Conservation (phyloP, 257 asterid genomes). For the Nicotiana tabacum region DNA sequence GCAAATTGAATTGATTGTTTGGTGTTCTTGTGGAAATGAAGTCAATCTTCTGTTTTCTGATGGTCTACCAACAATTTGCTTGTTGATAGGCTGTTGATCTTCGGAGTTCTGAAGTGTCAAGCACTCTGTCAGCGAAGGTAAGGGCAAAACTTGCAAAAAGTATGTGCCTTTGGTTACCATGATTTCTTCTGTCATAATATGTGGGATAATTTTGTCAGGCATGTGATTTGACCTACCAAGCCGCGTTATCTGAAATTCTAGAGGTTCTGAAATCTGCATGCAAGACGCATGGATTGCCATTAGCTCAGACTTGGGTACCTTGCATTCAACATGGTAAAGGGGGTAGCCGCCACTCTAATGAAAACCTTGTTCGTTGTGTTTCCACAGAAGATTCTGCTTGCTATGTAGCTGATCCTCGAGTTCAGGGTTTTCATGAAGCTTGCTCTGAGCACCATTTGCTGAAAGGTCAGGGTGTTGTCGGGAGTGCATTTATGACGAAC, state of each 20-base stretch:
- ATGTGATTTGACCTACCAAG: slow-evolving; percentile 56
- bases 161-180: neutral
- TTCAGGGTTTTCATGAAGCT: slow-evolving; percentile 80
- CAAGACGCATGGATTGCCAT: slow-evolving; percentile 53
- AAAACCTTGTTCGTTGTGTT: slow-evolving; percentile 48
- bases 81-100: slow-evolving; percentile 68
- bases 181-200: slow-evolving; percentile 9
- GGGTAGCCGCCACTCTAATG: slow-evolving; percentile 70
- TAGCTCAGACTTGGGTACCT: slow-evolving; percentile 88
- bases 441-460: slow-evolving; percentile 84
- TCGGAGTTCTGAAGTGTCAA: slow-evolving; percentile 46
- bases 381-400: slow-evolving; percentile 81
- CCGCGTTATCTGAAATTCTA: slow-evolving; percentile 64
- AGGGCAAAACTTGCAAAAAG: neutral
- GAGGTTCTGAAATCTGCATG: slow-evolving; percentile 64
- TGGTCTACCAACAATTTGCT: neutral
- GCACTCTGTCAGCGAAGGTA: slow-evolving; percentile 42
- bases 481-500: slow-evolving; percentile 66
- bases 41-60: neutral
- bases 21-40: neutral
- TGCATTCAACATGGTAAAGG: slow-evolving; percentile 66
- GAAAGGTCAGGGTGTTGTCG: slow-evolving; percentile 77
- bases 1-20: neutral
- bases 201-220: slow-evolving; percentile 33
- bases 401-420: slow-evolving; percentile 45